Conservation (phyloP, 2,329 filamentous ascomycete species). For the Hymenoscyphus linearis region DNA sequence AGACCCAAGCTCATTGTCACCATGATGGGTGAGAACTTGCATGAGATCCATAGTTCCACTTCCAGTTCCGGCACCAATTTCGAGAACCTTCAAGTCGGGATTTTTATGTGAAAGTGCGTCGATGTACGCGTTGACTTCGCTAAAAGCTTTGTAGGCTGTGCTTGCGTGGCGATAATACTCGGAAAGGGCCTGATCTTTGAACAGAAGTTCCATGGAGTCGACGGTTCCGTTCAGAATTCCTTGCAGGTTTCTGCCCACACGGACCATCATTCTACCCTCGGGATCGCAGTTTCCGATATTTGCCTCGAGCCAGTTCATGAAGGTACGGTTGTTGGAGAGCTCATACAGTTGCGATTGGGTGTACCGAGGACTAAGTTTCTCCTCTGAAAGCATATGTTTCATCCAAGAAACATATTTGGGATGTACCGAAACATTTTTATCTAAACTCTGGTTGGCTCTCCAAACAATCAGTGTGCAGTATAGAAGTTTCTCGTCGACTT, state of each 20-base stretch:
- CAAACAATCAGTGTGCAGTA: slow-evolving; percentile 1
- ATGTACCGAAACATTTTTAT: neutral
- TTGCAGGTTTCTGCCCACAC: neutral
- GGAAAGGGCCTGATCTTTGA: neutral
- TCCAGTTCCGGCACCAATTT: slow-evolving; percentile 30
- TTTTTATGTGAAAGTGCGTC: slow-evolving; percentile 8
- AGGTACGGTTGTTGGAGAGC: neutral
- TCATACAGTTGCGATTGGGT: neutral
- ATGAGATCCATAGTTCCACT: slow-evolving; percentile 19
- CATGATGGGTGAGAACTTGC: neutral
- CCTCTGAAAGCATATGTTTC: neutral
- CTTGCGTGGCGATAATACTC: neutral
- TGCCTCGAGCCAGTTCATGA: neutral
- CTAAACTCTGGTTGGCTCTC: neutral
- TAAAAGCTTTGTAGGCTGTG: slow-evolving; percentile 3
- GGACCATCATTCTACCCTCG: neutral
- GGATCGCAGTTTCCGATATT: neutral
- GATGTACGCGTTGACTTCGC: slow-evolving; percentile 13
- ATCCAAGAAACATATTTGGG: neutral
- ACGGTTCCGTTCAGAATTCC: neutral
- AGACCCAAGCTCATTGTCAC: neutral
- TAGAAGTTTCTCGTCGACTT: neutral
- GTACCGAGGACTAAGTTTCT: neutral
- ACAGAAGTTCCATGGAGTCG: neutral
- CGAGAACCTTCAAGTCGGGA: slow-evolving; percentile 27